Percentiles rank a stretch among this genome's conserved stretches.
Conservation (phyloP, 495 filamentous ascomycete species). For the Sordaria brevicollis region DNA sequence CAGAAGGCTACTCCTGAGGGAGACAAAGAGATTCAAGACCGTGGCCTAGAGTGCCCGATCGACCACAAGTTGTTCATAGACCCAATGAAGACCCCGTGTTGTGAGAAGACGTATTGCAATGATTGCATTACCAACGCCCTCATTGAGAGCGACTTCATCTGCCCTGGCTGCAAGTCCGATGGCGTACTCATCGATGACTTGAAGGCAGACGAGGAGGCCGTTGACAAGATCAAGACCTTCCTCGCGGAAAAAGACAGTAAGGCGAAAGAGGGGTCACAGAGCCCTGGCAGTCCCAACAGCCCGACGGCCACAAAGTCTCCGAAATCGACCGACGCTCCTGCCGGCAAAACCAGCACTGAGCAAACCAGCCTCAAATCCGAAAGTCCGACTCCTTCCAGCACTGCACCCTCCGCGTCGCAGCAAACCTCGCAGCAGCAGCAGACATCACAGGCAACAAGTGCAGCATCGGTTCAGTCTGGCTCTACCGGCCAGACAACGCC, state of each 20-base stretch:
- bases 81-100: constrained; percentile 97
- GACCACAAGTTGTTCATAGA: constrained; percentile 95
- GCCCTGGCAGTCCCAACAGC: constrained; percentile 15
- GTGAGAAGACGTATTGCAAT: constrained; percentile 93
- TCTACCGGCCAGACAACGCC: background rate
- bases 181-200: constrained; percentile 91
- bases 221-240: constrained; percentile 67
- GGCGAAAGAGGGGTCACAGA: constrained; percentile 33
- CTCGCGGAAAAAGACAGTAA: constrained; percentile 59
- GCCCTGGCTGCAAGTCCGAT: constrained; percentile 81
- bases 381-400: constrained; percentile 22
- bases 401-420: constrained; percentile 5
- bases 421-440: constrained; percentile 16
- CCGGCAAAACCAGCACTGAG: constrained; percentile 10
- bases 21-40: constrained; percentile 70
- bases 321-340: constrained; percentile 10
- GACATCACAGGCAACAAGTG: background rate
- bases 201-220: constrained; percentile 63
- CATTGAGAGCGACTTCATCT: constrained; percentile 94
- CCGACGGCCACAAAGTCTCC: constrained; percentile 19
- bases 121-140: constrained; percentile 97
- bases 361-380: constrained; percentile 22
- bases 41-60: constrained; percentile 83
- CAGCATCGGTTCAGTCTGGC: background rate
- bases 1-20: constrained; percentile 58